Evolutionary conservation across 805 yeast species (phyloP).

Genomic region (Metschnikowia proteae): DNA sequence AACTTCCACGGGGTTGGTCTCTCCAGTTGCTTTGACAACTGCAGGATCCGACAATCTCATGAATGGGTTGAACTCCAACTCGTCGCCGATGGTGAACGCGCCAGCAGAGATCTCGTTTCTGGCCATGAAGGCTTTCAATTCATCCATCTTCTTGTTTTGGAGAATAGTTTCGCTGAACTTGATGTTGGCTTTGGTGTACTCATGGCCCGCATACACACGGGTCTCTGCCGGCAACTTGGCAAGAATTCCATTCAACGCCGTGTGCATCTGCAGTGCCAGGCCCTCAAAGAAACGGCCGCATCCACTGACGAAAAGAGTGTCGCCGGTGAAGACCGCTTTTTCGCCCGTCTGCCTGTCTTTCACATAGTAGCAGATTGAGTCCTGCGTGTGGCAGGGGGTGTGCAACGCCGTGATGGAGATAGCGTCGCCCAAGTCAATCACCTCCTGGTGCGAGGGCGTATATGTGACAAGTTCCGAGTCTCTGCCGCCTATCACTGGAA

Average conservation of each 20-base stretch:
- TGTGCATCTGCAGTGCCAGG: constrained; percentile 72
- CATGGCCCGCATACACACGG: constrained; percentile 89
- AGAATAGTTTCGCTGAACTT: constrained; percentile 69
- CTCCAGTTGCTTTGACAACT: constrained; percentile 58
- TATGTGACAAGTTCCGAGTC: constrained; percentile 71
- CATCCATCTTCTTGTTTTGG: constrained; percentile 48
- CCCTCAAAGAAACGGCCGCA: constrained; percentile 98
- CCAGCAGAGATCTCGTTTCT: constrained; percentile 80
- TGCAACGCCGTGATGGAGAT: constrained; percentile 75
- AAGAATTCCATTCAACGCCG: constrained; percentile 56
- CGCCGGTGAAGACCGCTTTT: constrained; percentile 88
- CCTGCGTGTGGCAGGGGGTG: constrained; percentile 98
- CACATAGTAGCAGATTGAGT: constrained; percentile 84
- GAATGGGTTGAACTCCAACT: constrained; percentile 81
- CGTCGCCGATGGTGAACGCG: constrained; percentile 77
- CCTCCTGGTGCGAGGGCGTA: constrained; percentile 64
- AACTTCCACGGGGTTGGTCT: constrained; percentile 46
- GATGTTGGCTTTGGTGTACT: constrained; percentile 81
- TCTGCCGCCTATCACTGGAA: constrained; percentile 79
- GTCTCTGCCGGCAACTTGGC: constrained; percentile 66
- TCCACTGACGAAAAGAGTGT: constrained; percentile 89
- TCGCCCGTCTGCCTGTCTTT: constrained; percentile 61
- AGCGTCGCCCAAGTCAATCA: constrained; percentile 58
- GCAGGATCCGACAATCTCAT: constrained; percentile 69
- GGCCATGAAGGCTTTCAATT: constrained; percentile 48